Base-by-base conservation (phyloP, 371 early-diverging fungal species). In the Apophysomyces sp. region DNA sequence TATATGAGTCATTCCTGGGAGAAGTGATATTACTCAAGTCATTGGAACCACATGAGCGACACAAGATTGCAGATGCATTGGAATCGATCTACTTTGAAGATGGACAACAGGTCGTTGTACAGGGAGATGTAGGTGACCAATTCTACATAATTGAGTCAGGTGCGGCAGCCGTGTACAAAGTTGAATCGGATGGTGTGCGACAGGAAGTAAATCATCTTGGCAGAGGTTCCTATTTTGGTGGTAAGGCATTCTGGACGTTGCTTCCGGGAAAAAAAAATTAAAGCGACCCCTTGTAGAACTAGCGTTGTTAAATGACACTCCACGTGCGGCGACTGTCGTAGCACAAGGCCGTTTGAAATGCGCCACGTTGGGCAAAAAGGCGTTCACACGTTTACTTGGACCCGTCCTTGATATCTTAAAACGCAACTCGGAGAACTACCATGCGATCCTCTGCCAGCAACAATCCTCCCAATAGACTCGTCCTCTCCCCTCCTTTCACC, bases 161-260 rank as follows among this genome's bases (percentile, higher is more conserved):
- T 39, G 85, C 91, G 39, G 94, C 94, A 13, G 57, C 57, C 2
- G 63, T 74, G 31, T 73, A 71, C 30, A 74, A 73, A 40, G 37
- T 57, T 8, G 72, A 64, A 12, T 21, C 57, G 34, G 81, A 90
- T 34, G 94, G 94, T 15, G 85, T 86, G 12, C 89, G 90, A 64
- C 89, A 89, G 67, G 82, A 88, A 66, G 85, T 93, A 66, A 89
- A 89, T 59, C 82, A 86, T 29, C 72, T 92, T 61, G 80, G 82
- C 39, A 90, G 92, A 74, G 98, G 98, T 31, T 91, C 89, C 52
- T 98, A 98, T 69, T 98, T 98, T 86, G 98, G 98, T 80, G 95
- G 94, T 92, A 77, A 66, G 62, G 39, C 57, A 77, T 94, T 60
- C 94, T 94, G 85, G 88, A 90, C 65, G 95, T 92, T 2, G 87